Conservation (phyloP, 371 early-diverging fungal species). For the Basidiobolus meristosporus region DNA sequence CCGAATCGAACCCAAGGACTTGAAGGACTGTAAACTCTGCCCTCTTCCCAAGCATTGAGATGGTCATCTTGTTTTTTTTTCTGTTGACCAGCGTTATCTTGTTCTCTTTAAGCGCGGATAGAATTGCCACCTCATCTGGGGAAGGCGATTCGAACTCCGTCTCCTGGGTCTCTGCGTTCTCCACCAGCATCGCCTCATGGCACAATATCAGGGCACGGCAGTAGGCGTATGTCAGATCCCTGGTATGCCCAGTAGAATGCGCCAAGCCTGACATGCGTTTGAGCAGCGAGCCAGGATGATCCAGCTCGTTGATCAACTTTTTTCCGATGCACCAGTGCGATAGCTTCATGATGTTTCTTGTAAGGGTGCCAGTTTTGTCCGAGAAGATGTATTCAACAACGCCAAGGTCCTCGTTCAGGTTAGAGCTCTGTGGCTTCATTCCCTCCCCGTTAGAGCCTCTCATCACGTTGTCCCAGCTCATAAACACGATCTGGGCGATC, state of each 20-base stretch:
- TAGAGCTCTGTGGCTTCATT: constrained; percentile 66
- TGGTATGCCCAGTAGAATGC: no score
- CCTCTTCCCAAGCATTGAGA: constrained; percentile 11
- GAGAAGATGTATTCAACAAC: constrained; percentile 77
- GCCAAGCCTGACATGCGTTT: constrained; percentile 10
- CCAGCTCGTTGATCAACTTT: constrained; percentile 9
- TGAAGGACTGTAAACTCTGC: constrained; percentile 12
- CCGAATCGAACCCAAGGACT: constrained; percentile 20
- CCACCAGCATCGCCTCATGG: constrained; percentile 44
- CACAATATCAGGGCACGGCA: constrained; percentile 18
- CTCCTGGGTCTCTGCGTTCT: constrained; percentile 10
- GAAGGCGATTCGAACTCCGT: constrained; percentile 50
- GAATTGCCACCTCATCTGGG: constrained; percentile 63
- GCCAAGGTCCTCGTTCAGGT: constrained; percentile 14
- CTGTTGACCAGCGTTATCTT: constrained; percentile 10
- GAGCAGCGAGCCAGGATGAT: constrained; percentile 10
- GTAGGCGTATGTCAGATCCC: no score
- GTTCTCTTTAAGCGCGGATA: constrained; percentile 17
- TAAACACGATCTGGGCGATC: constrained; percentile 25
- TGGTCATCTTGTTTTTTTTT: constrained; percentile 18
- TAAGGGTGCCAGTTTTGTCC: constrained; percentile 86
- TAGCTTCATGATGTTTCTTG: constrained; percentile 64
- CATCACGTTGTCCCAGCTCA: constrained; percentile 19
- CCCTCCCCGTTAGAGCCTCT: constrained; percentile 17
- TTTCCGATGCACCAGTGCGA: constrained; percentile 13